Evolutionary conservation across 768 basidiomycete species (phyloP).

Genomic region (Clitopilus hobsonii): DNA sequence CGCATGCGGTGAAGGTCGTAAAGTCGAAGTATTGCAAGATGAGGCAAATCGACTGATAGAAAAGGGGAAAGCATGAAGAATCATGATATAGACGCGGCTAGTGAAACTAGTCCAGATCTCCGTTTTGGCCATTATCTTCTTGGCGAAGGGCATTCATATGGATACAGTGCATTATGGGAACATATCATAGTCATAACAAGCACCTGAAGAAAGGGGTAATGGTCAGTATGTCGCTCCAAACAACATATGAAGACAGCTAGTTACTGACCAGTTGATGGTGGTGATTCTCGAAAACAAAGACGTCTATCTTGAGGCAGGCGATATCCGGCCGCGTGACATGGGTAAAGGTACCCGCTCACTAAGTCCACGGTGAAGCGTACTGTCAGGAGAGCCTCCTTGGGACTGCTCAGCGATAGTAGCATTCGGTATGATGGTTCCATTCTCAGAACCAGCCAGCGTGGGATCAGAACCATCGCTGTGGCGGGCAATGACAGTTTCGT

Average conservation of each 20-base stretch:
- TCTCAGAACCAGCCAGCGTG: constrained; percentile 36
- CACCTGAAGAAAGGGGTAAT: not conserved
- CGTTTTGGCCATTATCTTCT: no score
- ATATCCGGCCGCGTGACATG: constrained; percentile 10
- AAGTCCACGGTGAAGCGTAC: constrained; percentile 27
- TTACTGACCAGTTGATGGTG: constrained; percentile 4
- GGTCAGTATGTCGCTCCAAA: not conserved
- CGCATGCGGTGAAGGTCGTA: not conserved
- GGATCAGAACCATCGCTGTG: constrained; percentile 37
- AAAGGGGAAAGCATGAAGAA: not conserved
- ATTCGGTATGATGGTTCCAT: constrained; percentile 38
- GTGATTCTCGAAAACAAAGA: not conserved
- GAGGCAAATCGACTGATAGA: not conserved
- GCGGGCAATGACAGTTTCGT: constrained; percentile 52
- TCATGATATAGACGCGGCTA: not conserved
- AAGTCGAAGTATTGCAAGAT: not conserved
- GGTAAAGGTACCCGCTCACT: constrained; percentile 22
- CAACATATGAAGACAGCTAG: not conserved
- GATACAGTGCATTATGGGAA: not conserved
- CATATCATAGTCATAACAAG: not conserved
- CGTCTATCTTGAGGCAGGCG: not conserved
- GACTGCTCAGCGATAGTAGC: constrained; percentile 47
- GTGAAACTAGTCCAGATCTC: no score
- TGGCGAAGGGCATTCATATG: not conserved
- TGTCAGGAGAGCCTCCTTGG: constrained; percentile 37